These are phyloP conservation scores for Hanseniaspora uvarum DNA, from an alignment of 1,139 yeast genomes.

Conservation along the genomic window DNA sequence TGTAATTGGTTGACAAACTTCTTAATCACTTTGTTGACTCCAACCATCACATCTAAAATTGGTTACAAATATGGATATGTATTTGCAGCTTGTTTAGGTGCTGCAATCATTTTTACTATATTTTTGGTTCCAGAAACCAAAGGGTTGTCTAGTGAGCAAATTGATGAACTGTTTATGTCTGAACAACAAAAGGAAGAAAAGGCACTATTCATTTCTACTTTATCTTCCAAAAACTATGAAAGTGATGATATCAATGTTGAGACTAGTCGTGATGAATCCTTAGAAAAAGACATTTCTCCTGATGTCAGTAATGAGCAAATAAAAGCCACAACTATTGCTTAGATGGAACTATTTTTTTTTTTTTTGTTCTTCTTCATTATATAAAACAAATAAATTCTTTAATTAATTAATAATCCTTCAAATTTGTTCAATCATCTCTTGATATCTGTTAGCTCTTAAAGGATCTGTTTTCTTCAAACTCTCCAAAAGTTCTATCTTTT, in stretches of 20 bases:
- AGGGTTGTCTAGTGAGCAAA: slow-evolving; percentile 57
- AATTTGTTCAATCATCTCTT: slow-evolving; percentile 29
- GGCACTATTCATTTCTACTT: not conserved
- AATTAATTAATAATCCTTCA: not conserved
- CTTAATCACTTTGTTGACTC: slow-evolving; percentile 61
- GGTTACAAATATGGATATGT: slow-evolving; percentile 58
- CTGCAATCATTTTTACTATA: slow-evolving; percentile 49
- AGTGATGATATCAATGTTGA: not conserved
- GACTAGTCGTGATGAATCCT: slow-evolving; percentile 4
- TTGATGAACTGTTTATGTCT: slow-evolving; percentile 33
- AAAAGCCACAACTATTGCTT: not conserved
- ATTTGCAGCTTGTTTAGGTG: slow-evolving; percentile 53
- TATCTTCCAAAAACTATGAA: not conserved
- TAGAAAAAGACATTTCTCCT: not conserved
- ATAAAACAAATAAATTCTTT: not conserved
- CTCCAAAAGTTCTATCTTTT: slow-evolving; percentile 31
- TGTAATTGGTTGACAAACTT: slow-evolving; percentile 71
- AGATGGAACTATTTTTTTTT: no score
- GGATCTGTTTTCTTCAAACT: slow-evolving; percentile 57
- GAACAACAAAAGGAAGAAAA: slow-evolving; percentile 1
- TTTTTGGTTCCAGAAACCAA: slow-evolving; percentile 62
- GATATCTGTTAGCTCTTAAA: slow-evolving; percentile 52
- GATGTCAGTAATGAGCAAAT: not conserved
- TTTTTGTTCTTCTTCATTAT: not conserved
- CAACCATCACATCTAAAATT: slow-evolving; percentile 46